Conservation (phyloP, 177 flowering plant species). For the Tripterygium wilfordii region DNA sequence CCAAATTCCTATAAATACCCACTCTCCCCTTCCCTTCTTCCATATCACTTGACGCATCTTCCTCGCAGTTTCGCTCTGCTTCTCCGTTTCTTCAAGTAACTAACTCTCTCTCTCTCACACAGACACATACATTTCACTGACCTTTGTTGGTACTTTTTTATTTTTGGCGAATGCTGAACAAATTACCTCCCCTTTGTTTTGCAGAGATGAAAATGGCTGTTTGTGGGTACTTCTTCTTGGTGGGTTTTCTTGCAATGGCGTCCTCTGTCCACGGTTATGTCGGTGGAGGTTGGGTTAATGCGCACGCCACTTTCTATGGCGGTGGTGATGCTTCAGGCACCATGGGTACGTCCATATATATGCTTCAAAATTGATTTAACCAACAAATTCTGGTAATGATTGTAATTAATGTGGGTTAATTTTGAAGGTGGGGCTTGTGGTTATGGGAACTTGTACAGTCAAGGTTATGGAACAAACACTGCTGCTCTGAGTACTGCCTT, state of each 20-base stretch:
- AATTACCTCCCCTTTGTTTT: too few species aligned
- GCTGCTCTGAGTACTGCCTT: slow-evolving; percentile 13
- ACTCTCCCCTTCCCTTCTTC: too few species aligned
- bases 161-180: too few species aligned
- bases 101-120: too few species aligned
- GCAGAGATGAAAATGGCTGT: background rate
- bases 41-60: too few species aligned
- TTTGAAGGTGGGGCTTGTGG: slow-evolving; percentile 10
- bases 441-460: slow-evolving; percentile 6
- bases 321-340: slow-evolving; percentile 10
- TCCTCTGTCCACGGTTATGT: background rate
- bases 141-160: too few species aligned
- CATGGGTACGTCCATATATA: slow-evolving; percentile 4
- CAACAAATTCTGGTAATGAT: background rate
- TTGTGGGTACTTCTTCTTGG: background rate
- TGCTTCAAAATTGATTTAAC: background rate
- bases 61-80: too few species aligned
- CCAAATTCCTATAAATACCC: too few species aligned
- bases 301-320: slow-evolving; percentile 7
- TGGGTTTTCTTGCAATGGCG: slow-evolving; percentile 1
- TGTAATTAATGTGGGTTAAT: background rate
- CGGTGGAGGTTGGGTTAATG: background rate
- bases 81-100: too few species aligned
- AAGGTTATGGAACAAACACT: slow-evolving; percentile 11
- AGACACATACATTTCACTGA: too few species aligned